Base-by-base conservation (phyloP, 495 filamentous ascomycete species). In the Zalerion maritima region DNA sequence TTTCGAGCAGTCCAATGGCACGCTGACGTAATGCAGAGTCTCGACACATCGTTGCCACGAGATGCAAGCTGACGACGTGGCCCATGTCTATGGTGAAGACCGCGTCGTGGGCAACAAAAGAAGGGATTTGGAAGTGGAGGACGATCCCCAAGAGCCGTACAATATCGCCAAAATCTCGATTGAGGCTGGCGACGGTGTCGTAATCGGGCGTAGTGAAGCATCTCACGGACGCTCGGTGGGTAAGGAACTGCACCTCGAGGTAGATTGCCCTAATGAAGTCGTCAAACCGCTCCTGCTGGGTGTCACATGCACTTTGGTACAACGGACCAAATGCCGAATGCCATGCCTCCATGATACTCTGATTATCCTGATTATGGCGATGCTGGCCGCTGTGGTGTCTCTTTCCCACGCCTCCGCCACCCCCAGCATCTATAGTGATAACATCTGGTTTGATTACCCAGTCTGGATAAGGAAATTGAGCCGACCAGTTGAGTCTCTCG, bases 1-100 rank as follows among this genome's bases (percentile, higher is more conserved):
- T 11, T 12, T 29, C 13, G 15, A 49, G 28, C 6, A 49, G 18
- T 6, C 8, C 10, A 3, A 34, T 20, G 0, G 45, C 45, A 20
- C 38, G 33, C 1, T 26, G 18, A 2, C 37, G 24, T 25, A 49
- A 31, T 0, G 15, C 16, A 13, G 14, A 14, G 19, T 49, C 38
- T 9, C 21, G 14, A 21, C 39, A 46, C 16, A 37, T 40, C 21
- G 36, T 36, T 5, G 42, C 36, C 6, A 29, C 35, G 18, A 41
- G 18, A 21, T 39, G 41, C 6, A 49, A 23, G 2, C 36, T 32
- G 26, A 40, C 27, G 3, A 32, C 36, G 4, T 34, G 45, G 2
- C 45, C 42, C 18, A 38, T 42, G 23, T 45, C 45, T 32, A 43
- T 35, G 1, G 45, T 43, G 27, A 49, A 43, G 1, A 29, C 14